A percentile compares a stretch with the other conserved stretches of the same genome.
These are phyloP conservation scores for Nicotiana otophora DNA, from an alignment of 257 asterid species.

Conservation along the genomic window DNA sequence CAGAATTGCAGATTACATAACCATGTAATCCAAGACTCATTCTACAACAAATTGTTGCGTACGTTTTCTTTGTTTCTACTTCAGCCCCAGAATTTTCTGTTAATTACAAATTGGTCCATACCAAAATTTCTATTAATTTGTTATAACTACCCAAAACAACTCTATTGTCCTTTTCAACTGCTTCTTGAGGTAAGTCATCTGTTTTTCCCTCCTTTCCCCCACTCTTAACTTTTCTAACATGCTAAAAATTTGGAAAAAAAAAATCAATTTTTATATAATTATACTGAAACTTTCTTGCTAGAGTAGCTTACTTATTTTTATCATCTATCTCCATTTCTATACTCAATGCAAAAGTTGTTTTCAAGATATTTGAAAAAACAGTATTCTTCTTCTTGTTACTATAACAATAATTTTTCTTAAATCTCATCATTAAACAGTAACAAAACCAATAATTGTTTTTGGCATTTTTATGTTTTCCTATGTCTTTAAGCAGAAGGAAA, in stretches of 20 bases:
- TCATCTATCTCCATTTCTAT: background rate
- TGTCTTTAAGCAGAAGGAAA: background rate
- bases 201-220: background rate
- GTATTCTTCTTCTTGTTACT: background rate
- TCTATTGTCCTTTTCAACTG: slow-evolving; percentile 13
- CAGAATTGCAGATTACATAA: background rate
- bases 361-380: background rate
- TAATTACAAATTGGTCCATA: background rate
- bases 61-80: background rate
- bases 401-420: background rate
- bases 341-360: background rate
- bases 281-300: background rate
- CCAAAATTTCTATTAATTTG: slow-evolving; percentile 1
- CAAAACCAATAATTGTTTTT: background rate
- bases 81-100: background rate
- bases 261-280: background rate
- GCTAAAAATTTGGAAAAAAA: background rate
- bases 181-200: slow-evolving; percentile 8
- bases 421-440: background rate
- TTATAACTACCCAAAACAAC: slow-evolving; percentile 53
- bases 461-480: background rate
- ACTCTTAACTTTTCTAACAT: background rate
- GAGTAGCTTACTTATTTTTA: background rate
- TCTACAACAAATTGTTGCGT: background rate
- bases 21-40: background rate